Percentiles rank a stretch among this genome's conserved stretches.
These are phyloP conservation scores for Sclerotinia minor DNA, from an alignment of 2,329 filamentous ascomycete genomes.

Conservation along the genomic window DNA sequence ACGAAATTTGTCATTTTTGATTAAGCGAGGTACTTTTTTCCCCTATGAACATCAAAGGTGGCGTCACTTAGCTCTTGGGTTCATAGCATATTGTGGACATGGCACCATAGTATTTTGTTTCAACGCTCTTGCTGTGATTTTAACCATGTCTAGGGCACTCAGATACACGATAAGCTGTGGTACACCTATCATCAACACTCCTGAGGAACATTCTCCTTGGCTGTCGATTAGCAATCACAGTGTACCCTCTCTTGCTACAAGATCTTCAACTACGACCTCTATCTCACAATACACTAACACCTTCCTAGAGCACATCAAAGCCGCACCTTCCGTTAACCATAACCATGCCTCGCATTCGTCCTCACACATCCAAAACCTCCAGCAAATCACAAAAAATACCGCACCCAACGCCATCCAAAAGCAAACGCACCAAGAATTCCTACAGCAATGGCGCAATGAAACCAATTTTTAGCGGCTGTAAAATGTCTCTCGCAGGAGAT, in stretches of 20 bases:
- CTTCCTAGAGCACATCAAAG: background rate
- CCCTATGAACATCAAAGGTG: background rate
- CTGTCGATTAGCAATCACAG: background rate
- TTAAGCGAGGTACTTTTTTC: background rate
- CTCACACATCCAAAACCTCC: background rate
- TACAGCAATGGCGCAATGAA: conserved; percentile 28
- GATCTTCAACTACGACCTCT: background rate
- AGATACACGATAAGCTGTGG: background rate
- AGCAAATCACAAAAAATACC: background rate
- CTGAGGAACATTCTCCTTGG: background rate
- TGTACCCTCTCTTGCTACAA: background rate
- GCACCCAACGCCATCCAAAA: background rate
- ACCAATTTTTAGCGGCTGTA: conserved; percentile 52
- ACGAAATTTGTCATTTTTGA: background rate
- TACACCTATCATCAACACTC: background rate
- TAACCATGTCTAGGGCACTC: background rate
- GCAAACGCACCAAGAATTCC: conserved; percentile 2
- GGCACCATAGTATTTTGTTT: background rate
- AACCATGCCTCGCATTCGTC: background rate
- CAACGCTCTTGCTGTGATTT: background rate
- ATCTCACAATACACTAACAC: background rate
- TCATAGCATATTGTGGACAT: background rate
- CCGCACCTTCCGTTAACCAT: background rate
- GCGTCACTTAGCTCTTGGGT: background rate
- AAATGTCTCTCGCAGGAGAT: conserved; percentile 59